A percentile compares a stretch with the other conserved stretches of the same genome.
Evolutionary conservation across 257 asterid genomes (phyloP).

Genomic region (Solanum pimpinellifolium): DNA sequence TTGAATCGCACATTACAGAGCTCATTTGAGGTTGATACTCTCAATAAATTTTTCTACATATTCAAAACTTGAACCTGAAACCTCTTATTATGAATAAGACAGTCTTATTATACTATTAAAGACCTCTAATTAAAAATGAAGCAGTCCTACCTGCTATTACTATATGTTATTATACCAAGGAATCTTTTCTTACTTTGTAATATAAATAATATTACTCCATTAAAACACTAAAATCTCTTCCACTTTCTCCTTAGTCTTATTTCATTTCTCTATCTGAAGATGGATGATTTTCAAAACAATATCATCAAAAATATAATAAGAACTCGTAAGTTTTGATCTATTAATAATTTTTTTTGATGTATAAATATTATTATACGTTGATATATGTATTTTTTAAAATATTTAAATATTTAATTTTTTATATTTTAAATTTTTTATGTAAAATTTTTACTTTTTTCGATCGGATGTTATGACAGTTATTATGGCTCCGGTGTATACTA

Average conservation of each 20-base stretch:
- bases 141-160: accelerated
- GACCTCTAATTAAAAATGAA: too few species aligned
- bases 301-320: background rate
- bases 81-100: too few species aligned
- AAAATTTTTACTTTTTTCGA: background rate
- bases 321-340: background rate
- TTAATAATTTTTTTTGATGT: background rate
- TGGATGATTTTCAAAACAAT: background rate
- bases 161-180: background rate
- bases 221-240: background rate
- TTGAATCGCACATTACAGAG: accelerated
- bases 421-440: background rate
- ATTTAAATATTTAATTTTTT: background rate
- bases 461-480: background rate
- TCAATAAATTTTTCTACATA: too few species aligned
- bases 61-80: accelerated
- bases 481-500: background rate
- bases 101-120: accelerated
- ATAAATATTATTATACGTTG: background rate
- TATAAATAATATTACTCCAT: background rate
- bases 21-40: too few species aligned
- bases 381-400: background rate
- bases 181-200: background rate
- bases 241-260: background rate
- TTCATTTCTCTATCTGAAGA: background rate